Evolutionary conservation across 768 basidiomycete genomes (phyloP).

Genomic region (Pulveroboletus frians): DNA sequence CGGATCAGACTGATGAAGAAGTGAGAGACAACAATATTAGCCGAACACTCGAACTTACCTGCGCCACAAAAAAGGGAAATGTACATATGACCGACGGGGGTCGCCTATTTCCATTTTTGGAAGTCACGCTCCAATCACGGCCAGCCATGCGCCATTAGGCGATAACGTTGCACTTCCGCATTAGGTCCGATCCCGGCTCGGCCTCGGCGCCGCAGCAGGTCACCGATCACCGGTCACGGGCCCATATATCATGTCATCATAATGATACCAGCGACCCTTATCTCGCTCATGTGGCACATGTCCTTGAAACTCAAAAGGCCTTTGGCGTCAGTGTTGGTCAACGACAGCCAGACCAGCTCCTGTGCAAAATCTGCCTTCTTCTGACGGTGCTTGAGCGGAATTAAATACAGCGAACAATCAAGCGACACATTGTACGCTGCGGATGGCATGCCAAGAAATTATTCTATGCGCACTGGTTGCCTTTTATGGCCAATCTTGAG

Average conservation of each 20-base stretch:
- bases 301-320: neutral
- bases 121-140: neutral
- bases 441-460: neutral
- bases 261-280: too few species aligned
- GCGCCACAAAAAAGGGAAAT: neutral
- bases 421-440: neutral
- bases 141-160: neutral
- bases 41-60: neutral
- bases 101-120: neutral
- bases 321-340: neutral
- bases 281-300: neutral
- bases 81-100: neutral
- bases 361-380: neutral
- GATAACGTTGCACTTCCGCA: neutral
- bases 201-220: too few species aligned
- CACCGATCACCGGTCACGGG: too few species aligned
- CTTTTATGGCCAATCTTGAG: neutral
- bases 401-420: slow-evolving; percentile 1
- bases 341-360: neutral
- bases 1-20: neutral
- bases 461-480: slow-evolving; percentile 2
- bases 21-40: neutral
- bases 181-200: neutral
- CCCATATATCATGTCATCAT: too few species aligned
- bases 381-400: slow-evolving; percentile 25